Percentiles rank a stretch among this genome's conserved stretches.
Conservation (phyloP, 306 rosid species). For the Ceratonia siliqua region DNA sequence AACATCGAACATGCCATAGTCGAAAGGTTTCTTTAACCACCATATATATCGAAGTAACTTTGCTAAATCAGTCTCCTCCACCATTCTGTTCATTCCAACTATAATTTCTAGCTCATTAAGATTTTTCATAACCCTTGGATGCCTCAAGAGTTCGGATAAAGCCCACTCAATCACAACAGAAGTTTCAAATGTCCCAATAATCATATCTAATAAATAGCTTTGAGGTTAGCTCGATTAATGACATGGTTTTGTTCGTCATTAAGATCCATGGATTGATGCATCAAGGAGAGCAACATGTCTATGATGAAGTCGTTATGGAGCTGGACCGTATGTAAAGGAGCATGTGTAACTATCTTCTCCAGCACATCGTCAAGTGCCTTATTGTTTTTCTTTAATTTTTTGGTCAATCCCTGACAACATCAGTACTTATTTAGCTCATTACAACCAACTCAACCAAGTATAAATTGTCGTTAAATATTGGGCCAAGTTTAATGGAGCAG, state of each 20-base stretch:
- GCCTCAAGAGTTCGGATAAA: constrained; percentile 28
- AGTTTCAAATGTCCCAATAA: constrained; percentile 12
- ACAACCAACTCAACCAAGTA: no score
- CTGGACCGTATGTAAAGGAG: no score
- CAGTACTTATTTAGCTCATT: no score
- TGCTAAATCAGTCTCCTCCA: constrained; percentile 33
- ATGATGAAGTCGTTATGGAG: constrained; percentile 17
- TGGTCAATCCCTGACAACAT: constrained; percentile 25
- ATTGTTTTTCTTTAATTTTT: neutral
- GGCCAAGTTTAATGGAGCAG: no score
- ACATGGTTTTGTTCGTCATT: neutral
- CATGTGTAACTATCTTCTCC: constrained; percentile 12
- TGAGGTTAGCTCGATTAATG: constrained; percentile 5
- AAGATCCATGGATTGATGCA: neutral
- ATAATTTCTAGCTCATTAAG: constrained; percentile 21
- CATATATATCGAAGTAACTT: constrained; percentile 26
- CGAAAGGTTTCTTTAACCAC: constrained; percentile 33
- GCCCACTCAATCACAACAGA: constrained; percentile 2
- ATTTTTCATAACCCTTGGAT: constrained; percentile 27
- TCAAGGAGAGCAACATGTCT: constrained; percentile 21
- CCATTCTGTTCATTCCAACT: constrained; percentile 26
- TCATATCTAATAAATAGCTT: constrained; percentile 38
- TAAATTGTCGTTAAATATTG: no score
- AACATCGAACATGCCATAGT: no score
- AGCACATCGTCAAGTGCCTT: neutral